Base-by-base conservation (phyloP, 2,329 filamentous ascomycete genomes). In the Nothophaeocryptopus gaeumannii region DNA sequence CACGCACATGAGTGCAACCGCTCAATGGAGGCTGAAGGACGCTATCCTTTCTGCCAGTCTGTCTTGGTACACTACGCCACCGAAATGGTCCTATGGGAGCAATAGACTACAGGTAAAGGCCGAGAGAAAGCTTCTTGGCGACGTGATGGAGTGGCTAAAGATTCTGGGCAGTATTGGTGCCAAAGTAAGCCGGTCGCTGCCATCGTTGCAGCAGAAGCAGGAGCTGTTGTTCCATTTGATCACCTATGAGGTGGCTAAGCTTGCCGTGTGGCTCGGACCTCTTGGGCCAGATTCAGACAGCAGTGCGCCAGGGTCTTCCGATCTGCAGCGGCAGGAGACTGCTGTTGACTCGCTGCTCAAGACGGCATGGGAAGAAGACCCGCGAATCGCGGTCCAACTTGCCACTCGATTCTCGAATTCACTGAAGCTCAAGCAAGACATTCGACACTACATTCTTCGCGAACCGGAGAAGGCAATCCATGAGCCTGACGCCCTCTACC, bases 31-130 rank as follows among this genome's bases (percentile, higher is more conserved):
- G 51, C 75, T 97, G 33, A 96, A 96, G 67, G 91, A 97, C 64
- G 84, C 89, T 58, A 85, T 96, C 44, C 70, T 99, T 33, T 91
- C 89, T 5, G 90, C 89, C 29, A 91, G 83, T 11, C 75, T 99
- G 30, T 83, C 80, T 54, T 99, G 95, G 95, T 99, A 99, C 70
- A 82, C 78, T 34, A 81, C 84, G 58, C 76, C 88, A 5, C 89
- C 91, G 11, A 82, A 76, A 58, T 99, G 93, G 92, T 95, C 93
- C 0, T 97, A 93, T 70, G 93, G 93, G 49, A 93, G 92, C 62
- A 99, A 96, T 66, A 81, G 88, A 41, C 74, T 99, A 12, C 93
- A 99, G 67, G 77, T 97, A 44, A 97, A 95, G 74, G 92, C 95
- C 0, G 93, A 99, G 70, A 82, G 89, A 31, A 86, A 86, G 58